Conservation (phyloP, 805 yeast genomes). For the Kockiozyma suomiensis region DNA sequence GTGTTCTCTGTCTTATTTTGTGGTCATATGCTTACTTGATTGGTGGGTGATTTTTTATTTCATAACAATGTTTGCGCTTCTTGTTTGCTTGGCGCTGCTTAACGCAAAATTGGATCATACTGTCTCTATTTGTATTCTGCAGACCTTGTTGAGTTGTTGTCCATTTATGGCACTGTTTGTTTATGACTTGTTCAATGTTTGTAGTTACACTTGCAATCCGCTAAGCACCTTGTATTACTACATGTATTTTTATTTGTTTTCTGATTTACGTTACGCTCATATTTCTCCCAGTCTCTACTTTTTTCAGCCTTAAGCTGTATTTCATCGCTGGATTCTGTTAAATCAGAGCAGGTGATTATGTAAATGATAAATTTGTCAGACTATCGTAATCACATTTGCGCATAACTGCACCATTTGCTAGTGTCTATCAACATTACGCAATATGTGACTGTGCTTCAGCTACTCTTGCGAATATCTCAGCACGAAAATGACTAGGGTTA, state of each 20-base stretch:
- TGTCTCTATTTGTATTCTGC: neutral
- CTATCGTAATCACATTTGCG: neutral
- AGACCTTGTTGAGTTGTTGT: neutral
- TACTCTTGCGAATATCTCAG: neutral
- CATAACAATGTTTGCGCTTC: no score
- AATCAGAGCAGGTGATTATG: no score
- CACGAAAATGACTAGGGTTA: neutral
- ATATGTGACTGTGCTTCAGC: neutral
- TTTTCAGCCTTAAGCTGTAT: no score
- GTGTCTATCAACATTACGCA: neutral
- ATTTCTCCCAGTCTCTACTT: no score
- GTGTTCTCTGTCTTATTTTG: neutral
- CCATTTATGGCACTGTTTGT: neutral
- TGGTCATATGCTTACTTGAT: neutral
- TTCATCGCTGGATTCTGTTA: no score
- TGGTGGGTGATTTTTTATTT: neutral
- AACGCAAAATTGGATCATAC: no score
- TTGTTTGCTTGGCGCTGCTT: no score
- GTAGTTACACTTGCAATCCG: no score
- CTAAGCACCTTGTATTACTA: neutral
- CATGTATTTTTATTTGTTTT: slow-evolving; percentile 4
- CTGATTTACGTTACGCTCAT: neutral
- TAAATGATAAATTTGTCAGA: neutral
- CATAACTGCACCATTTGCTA: neutral
- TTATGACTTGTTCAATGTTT: neutral